Percentiles rank a stretch among this genome's conserved stretches.
phyloP scores from a whole-genome alignment of 2,329 filamentous ascomycete species.

The Magnaporthales sp. region DNA sequence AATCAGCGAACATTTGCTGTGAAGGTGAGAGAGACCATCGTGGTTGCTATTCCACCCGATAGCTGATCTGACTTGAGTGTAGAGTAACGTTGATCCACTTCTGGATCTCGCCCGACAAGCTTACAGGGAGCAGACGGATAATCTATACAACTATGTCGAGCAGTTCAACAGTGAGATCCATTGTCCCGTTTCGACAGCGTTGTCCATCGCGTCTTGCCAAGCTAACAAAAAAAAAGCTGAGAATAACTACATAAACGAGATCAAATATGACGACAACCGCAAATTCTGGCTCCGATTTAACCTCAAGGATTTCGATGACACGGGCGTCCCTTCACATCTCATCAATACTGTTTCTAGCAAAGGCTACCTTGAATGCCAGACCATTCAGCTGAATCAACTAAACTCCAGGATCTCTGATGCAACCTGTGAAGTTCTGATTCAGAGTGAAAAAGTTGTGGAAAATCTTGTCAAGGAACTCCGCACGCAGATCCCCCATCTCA shows the following conservation, averaged over 20 bases:
- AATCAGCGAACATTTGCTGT: conserved; percentile 90
- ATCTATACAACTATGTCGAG: conserved; percentile 45
- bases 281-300: conserved; percentile 71
- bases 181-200: background rate
- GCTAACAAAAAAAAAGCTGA: conserved; percentile 29
- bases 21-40: conserved; percentile 40
- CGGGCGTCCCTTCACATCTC: conserved; percentile 34
- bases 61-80: background rate
- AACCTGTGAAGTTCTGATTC: conserved; percentile 72
- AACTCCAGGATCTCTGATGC: conserved; percentile 72
- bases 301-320: conserved; percentile 51
- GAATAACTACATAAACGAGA: conserved; percentile 50
- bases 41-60: background rate
- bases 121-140: conserved; percentile 79
- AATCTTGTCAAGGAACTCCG: conserved; percentile 65
- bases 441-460: conserved; percentile 72
- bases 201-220: background rate
- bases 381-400: conserved; percentile 71
- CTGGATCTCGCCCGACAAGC: conserved; percentile 83
- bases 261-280: conserved; percentile 69
- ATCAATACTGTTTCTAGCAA: conserved; percentile 70
- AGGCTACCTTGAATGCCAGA: conserved; percentile 78
- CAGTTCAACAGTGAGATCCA: conserved; percentile 51
- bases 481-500: conserved; percentile 61
- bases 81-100: conserved; percentile 75